Evolutionary conservation across 2,329 filamentous ascomycete species (phyloP).

Genomic region (Cercospora sp.): DNA sequence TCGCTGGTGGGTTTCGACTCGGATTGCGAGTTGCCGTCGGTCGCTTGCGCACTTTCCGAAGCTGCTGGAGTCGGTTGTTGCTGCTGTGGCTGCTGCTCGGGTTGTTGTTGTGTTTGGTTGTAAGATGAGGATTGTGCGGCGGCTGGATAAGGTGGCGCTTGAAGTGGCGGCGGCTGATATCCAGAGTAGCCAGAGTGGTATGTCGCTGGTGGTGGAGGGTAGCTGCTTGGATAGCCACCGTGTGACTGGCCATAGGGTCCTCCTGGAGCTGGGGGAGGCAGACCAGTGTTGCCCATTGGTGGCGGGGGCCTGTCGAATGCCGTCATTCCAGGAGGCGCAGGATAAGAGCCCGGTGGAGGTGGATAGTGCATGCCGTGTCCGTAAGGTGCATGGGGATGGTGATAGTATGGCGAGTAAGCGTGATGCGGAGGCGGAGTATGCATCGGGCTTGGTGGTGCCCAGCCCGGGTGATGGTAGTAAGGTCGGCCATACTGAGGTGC

Average conservation of each 20-base stretch:
- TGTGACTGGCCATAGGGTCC: slow-evolving; percentile 36
- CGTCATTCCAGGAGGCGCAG: slow-evolving; percentile 31
- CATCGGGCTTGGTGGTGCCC: slow-evolving; percentile 47
- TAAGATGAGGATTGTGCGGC: slow-evolving; percentile 13
- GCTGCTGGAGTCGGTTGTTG: slow-evolving; percentile 22
- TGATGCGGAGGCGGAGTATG: slow-evolving; percentile 42
- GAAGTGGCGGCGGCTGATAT: slow-evolving; percentile 28
- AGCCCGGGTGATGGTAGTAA: slow-evolving; percentile 35
- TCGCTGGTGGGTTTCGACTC: slow-evolving; percentile 21
- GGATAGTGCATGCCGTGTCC: slow-evolving; percentile 39
- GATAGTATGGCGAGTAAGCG: slow-evolving; percentile 39
- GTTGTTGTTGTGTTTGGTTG: slow-evolving; percentile 18
- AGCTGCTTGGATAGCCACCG: slow-evolving; percentile 25
- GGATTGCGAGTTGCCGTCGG: slow-evolving; percentile 38
- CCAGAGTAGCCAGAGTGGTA: slow-evolving; percentile 23
- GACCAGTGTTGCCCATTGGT: slow-evolving; percentile 37
- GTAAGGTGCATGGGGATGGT: slow-evolving; percentile 34
- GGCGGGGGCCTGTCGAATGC: slow-evolving; percentile 45
- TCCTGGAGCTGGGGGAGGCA: slow-evolving; percentile 42
- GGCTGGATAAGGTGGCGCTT: slow-evolving; percentile 25
- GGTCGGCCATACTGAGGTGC: slow-evolving; percentile 41
- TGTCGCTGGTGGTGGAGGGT: slow-evolving; percentile 29
- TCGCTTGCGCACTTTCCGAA: slow-evolving; percentile 28
- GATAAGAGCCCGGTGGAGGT: slow-evolving; percentile 32
- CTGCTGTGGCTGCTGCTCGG: slow-evolving; percentile 20